Percentiles rank a stretch among this genome's conserved stretches.
Conservation (phyloP, 2,329 filamentous ascomycete genomes). For the Paraphaeosphaeria sporulosa region DNA sequence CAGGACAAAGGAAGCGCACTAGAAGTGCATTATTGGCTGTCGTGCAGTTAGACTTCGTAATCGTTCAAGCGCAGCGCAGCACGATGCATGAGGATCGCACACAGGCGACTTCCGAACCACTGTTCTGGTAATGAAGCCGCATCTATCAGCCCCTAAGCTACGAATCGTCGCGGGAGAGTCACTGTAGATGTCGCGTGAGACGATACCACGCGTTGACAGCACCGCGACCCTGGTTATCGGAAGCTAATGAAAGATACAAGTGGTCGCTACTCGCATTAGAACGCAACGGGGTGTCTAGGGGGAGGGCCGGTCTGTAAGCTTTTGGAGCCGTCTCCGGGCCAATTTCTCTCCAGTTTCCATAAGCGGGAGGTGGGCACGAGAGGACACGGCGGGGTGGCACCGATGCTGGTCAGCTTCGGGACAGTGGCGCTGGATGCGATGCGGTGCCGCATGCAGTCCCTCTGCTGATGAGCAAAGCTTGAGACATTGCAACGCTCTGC, state of each 20-base stretch:
- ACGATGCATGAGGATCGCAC: background rate
- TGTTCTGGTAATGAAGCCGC: slow-evolving; percentile 1
- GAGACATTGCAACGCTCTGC: background rate
- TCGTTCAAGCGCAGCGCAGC: background rate
- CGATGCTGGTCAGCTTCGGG: background rate
- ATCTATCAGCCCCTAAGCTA: slow-evolving; percentile 11
- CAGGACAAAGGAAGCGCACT: background rate
- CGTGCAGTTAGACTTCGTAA: background rate
- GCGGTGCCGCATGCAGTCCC: background rate
- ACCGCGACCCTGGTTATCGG: slow-evolving; percentile 18
- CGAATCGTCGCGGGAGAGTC: background rate
- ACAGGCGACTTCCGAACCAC: slow-evolving; percentile 13
- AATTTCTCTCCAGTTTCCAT: slow-evolving; percentile 10
- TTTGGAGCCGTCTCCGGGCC: slow-evolving; percentile 4
- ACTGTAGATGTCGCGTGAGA: slow-evolving; percentile 9
- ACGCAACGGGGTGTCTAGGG: background rate
- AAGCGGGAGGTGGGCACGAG: slow-evolving; percentile 15
- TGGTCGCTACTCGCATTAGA: background rate
- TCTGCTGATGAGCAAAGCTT: background rate
- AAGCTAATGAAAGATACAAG: background rate
- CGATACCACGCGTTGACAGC: no score
- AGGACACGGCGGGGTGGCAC: background rate
- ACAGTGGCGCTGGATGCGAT: background rate
- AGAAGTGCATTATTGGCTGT: background rate
- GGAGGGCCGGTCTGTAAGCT: background rate